phyloP scores from a whole-genome alignment of 23 red algal species.

The Gracilaria vermiculophylla region DNA sequence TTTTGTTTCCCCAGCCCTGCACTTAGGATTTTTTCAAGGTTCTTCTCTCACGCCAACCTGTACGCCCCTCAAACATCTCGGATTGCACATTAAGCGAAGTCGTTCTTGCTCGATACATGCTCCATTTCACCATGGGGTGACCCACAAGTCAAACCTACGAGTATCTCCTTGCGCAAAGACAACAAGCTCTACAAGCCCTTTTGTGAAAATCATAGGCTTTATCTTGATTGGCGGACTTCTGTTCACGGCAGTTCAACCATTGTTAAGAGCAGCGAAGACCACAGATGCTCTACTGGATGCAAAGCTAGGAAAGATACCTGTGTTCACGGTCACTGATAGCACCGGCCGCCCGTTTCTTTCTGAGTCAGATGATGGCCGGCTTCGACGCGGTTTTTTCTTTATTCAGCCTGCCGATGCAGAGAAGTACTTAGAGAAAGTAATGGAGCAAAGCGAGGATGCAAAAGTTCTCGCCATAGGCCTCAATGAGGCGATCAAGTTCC shows the following conservation, averaged over 20 bases:
- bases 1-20: neutral
- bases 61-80: neutral
- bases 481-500: conserved; percentile 67
- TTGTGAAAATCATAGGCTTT: neutral
- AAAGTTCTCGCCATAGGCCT: conserved; percentile 51
- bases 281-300: conserved; percentile 27
- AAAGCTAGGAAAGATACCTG: conserved; percentile 55
- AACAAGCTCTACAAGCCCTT: neutral
- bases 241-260: conserved; percentile 31
- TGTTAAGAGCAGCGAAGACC: neutral
- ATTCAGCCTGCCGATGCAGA: conserved; percentile 64
- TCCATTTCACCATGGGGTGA: neutral
- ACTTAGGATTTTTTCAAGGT: neutral
- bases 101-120: neutral
- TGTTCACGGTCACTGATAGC: conserved; percentile 71
- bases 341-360: conserved; percentile 71
- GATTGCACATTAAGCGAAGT: neutral
- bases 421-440: conserved; percentile 45
- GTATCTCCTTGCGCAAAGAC: neutral
- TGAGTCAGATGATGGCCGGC: conserved; percentile 39
- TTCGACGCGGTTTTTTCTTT: conserved; percentile 68
- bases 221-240: conserved; percentile 61
- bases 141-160: neutral
- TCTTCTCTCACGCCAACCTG: neutral
- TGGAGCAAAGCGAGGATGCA: conserved; percentile 47